Percentiles rank a stretch among this genome's conserved stretches.
phyloP scores from a whole-genome alignment of 2,329 filamentous ascomycete species.

The Aspergillus felis region DNA sequence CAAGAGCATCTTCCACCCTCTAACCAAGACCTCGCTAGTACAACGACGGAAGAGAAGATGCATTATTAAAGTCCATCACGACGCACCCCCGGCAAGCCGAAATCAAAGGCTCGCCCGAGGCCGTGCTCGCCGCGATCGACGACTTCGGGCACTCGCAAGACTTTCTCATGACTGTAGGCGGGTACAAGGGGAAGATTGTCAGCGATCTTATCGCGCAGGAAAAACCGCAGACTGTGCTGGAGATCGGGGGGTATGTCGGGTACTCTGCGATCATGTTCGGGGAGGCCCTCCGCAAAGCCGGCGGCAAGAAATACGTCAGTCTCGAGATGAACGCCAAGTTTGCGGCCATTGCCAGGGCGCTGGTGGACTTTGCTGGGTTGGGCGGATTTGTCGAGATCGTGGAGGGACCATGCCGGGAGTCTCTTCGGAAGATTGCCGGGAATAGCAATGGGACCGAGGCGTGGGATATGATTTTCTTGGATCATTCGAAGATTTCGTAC shows the following conservation, averaged over 20 bases:
- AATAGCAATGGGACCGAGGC: slow-evolving; percentile 61
- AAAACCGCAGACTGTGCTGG: slow-evolving; percentile 67
- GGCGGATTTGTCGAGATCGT: slow-evolving; percentile 64
- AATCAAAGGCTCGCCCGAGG: slow-evolving; percentile 62
- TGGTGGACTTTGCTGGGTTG: slow-evolving; percentile 71
- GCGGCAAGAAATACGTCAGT: slow-evolving; percentile 63
- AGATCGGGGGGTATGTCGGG: slow-evolving; percentile 75
- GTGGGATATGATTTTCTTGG: slow-evolving; percentile 71
- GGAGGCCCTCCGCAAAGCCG: slow-evolving; percentile 57
- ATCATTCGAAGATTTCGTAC: slow-evolving; percentile 75
- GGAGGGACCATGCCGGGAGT: too few species aligned
- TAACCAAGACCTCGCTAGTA: too few species aligned
- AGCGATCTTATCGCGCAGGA: slow-evolving; percentile 62
- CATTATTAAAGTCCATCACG: slow-evolving; percentile 67
- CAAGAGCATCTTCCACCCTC: too few species aligned
- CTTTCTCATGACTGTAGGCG: slow-evolving; percentile 71
- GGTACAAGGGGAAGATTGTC: slow-evolving; percentile 69
- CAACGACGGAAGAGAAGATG: slow-evolving; percentile 69
- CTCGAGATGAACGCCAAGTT: slow-evolving; percentile 72
- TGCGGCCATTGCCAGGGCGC: slow-evolving; percentile 60
- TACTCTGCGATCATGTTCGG: slow-evolving; percentile 77
- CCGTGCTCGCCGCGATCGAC: slow-evolving; percentile 66
- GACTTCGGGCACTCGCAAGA: slow-evolving; percentile 64
- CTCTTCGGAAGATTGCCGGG: slow-evolving; percentile 46
- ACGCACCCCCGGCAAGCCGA: slow-evolving; percentile 56